Percentiles rank a stretch among this genome's conserved stretches.
Conservation (phyloP, 495 filamentous ascomycete genomes). For the Podospora pseudopauciseta region DNA sequence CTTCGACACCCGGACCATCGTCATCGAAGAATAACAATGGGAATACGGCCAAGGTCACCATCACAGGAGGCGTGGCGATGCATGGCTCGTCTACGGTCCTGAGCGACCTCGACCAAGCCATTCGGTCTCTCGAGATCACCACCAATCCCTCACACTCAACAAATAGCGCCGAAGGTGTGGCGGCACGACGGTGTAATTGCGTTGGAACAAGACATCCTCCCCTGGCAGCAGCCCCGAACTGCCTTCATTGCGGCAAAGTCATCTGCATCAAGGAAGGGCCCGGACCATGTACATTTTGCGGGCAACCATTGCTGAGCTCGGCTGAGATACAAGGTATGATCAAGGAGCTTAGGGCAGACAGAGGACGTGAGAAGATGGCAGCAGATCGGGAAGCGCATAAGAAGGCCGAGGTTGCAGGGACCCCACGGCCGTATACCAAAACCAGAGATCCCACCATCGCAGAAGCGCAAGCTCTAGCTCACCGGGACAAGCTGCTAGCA, state of each 20-base stretch:
- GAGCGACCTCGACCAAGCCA: conserved; percentile 82
- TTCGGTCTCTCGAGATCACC: conserved; percentile 82
- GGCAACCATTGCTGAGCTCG: conserved; percentile 62
- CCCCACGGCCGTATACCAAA: conserved; percentile 46
- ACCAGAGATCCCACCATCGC: conserved; percentile 36
- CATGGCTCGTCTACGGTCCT: conserved; percentile 72
- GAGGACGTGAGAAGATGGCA: conserved; percentile 79
- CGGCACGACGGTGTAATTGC: conserved; percentile 71
- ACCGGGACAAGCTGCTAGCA: conserved; percentile 74
- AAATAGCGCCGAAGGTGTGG: conserved; percentile 38
- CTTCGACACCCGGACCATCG: conserved; percentile 51
- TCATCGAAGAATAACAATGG: conserved; percentile 28
- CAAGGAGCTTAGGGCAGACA: conserved; percentile 75
- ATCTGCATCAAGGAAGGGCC: conserved; percentile 92
- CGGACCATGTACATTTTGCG: conserved; percentile 93
- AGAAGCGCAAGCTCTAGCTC: conserved; percentile 60
- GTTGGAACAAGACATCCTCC: conserved; percentile 81
- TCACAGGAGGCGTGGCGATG: conserved; percentile 71
- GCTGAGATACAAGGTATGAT: conserved; percentile 81
- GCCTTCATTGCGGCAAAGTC: conserved; percentile 90
- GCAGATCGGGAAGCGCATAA: conserved; percentile 65
- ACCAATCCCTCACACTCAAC: conserved; percentile 71
- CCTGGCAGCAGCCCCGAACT: conserved; percentile 84
- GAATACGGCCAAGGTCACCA: conserved; percentile 54
- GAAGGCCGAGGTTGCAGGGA: conserved; percentile 55